Evolutionary conservation across 306 rosid genomes (phyloP), one percentile per base, ranked within the genome.

Genomic region (Canavalia ensiformis): DNA sequence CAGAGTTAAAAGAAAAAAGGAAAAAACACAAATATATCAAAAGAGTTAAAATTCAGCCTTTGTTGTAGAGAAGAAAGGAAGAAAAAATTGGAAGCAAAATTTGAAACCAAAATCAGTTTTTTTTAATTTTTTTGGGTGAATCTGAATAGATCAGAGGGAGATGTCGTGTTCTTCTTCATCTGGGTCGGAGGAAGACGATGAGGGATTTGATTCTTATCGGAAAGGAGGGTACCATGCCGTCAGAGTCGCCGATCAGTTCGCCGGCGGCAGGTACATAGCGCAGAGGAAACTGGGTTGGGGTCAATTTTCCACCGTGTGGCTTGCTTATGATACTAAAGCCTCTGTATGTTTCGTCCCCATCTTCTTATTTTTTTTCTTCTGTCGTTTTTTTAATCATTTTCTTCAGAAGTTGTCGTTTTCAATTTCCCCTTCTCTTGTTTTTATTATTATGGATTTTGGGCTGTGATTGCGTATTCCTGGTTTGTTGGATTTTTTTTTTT

Each of bases 211-310:
- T 51, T 95, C 97, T 28, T 95, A 95, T 72, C 78, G 99, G 68
- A 95, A 95, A 85, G 99, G 99, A 69, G 97, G 99, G 0, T 95
- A 95, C 82, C 99, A 95, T 68, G 99, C 98, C 29, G 99, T 91
- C 39, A 87, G 99, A 74, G 59, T 91, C 82, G 92, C 89, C 86
- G 99, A 95, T 95, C 93, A 86, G 64, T 95, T 95, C 83, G 90
- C 90, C 77, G 89, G 86, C n/a, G 99, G 99, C 13, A 91, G 97
- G 10, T 95, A 93, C 69, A 85, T 95, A 45, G 95, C 97, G 7
- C 99, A 95, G 89, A 84, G 97, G 65, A 95, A 95, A 83, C 91
- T 95, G 3, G 99, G 99, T 46, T 95, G 99, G 99, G 99, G 99
- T 70, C 91, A 95, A 74, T 95, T 93, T 84, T 95, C 99, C 71